These are phyloP conservation scores for Neurospora pannonica DNA, from an alignment of 495 filamentous ascomycete genomes.

Conservation along the genomic window DNA sequence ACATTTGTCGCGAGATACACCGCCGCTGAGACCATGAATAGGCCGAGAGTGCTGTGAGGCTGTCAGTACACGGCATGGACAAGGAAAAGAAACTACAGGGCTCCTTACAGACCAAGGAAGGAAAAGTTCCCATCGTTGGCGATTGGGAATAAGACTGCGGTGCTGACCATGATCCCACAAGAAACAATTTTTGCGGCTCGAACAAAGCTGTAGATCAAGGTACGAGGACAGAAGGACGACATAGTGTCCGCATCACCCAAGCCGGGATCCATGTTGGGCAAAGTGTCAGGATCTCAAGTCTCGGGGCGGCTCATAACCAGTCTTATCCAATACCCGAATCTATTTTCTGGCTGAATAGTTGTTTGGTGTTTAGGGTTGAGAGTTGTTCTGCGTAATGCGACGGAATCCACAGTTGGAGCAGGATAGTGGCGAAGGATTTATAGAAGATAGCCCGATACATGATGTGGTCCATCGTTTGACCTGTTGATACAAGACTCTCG, in stretches of 20 bases:
- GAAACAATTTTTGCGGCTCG: slow-evolving; percentile 18
- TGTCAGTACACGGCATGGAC: slow-evolving; percentile 4
- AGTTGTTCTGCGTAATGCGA: not conserved
- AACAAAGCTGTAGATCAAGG: not conserved
- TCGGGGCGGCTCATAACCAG: not conserved
- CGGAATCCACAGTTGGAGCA: not conserved
- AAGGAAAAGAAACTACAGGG: not conserved
- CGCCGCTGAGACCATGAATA: slow-evolving; percentile 16
- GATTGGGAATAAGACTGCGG: slow-evolving; percentile 22
- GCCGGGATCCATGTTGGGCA: not conserved
- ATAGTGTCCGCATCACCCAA: not conserved
- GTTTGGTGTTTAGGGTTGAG: not conserved
- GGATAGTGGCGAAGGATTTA: not conserved
- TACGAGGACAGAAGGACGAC: not conserved
- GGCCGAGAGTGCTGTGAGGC: slow-evolving; percentile 13
- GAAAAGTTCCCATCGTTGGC: slow-evolving; percentile 12
- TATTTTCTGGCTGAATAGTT: not conserved
- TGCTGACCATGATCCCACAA: slow-evolving; percentile 24
- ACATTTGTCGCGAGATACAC: not conserved
- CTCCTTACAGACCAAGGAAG: slow-evolving; percentile 23
- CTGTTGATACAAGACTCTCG: not conserved
- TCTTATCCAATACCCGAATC: not conserved
- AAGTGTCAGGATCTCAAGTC: not conserved
- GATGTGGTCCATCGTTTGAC: not conserved
- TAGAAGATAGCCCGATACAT: not conserved